Percentiles rank a stretch among this genome's conserved stretches.
Conservation (phyloP, 108 stramenopile species). For the Aureococcus anophagefferens region DNA sequence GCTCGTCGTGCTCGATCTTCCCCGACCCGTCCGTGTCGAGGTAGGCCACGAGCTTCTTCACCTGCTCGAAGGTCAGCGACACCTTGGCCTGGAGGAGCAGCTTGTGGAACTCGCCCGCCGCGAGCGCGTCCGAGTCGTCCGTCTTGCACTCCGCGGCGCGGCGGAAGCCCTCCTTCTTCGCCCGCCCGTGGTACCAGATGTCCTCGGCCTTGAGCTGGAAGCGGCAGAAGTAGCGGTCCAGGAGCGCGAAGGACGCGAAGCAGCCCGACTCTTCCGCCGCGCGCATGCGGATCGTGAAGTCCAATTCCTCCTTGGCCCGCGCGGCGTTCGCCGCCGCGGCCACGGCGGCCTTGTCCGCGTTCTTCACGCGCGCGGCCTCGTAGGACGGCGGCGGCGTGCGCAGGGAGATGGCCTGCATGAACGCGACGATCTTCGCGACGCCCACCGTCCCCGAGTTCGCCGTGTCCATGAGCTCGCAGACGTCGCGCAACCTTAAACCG, state of each 20-base stretch:
- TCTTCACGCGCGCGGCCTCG: background rate
- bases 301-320: background rate
- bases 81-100: background rate
- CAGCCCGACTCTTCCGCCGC: background rate
- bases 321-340: background rate
- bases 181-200: background rate
- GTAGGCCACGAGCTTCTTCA: conserved; percentile 13
- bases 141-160: no score
- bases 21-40: conserved; percentile 37
- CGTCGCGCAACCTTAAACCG: background rate
- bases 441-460: background rate
- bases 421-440: background rate
- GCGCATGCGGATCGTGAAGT: background rate
- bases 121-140: background rate
- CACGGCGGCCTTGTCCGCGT: background rate
- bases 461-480: background rate
- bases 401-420: background rate
- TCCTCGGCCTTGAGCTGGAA: background rate
- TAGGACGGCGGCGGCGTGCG: background rate
- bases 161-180: no score
- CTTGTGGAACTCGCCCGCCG: background rate
- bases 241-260: background rate
- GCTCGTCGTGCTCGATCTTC: conserved; percentile 30
- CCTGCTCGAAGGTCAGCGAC: background rate
- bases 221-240: background rate